Conservation (phyloP, 2,329 filamentous ascomycete species). For the Tolypocladium guangdongense region DNA sequence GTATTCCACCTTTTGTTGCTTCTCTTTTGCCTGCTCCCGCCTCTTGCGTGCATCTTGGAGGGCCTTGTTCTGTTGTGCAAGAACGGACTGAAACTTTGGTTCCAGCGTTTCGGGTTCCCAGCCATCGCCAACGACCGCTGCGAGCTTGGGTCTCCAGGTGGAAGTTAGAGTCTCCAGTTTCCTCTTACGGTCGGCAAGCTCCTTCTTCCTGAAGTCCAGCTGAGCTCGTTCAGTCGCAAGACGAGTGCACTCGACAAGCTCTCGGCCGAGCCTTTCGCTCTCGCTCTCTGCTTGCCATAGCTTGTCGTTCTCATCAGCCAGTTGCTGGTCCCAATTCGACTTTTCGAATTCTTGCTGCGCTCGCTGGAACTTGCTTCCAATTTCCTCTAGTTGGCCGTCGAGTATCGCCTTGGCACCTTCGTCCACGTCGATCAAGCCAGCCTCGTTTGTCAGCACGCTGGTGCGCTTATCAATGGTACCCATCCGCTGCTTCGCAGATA, state of each 20-base stretch:
- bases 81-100: constrained; percentile 51
- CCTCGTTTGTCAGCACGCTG: constrained; percentile 51
- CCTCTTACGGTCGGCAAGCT: constrained; percentile 60
- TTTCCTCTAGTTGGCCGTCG: constrained; percentile 61
- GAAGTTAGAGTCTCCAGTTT: constrained; percentile 67
- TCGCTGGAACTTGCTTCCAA: constrained; percentile 49
- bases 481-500: constrained; percentile 63
- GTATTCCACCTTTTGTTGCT: constrained; percentile 67
- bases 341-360: constrained; percentile 52
- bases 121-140: constrained; percentile 46
- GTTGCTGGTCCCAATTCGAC: constrained; percentile 58
- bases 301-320: constrained; percentile 54
- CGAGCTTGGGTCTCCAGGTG: constrained; percentile 64
- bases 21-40: constrained; percentile 59
- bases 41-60: constrained; percentile 56
- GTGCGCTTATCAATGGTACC: constrained; percentile 62
- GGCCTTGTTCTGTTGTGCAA: constrained; percentile 45
- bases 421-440: constrained; percentile 68
- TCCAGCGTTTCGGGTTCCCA: constrained; percentile 68
- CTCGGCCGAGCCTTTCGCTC: constrained; percentile 61
- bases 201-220: constrained; percentile 73
- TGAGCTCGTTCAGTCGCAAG: constrained; percentile 74
- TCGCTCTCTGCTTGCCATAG: constrained; percentile 61
- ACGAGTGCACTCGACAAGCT: constrained; percentile 73
- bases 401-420: constrained; percentile 74